Evolutionary conservation across 225 moss, liverwort and hornwort species (phyloP), one percentile per base, ranked within the genome.

Genomic region (Polytrichum formosum): DNA sequence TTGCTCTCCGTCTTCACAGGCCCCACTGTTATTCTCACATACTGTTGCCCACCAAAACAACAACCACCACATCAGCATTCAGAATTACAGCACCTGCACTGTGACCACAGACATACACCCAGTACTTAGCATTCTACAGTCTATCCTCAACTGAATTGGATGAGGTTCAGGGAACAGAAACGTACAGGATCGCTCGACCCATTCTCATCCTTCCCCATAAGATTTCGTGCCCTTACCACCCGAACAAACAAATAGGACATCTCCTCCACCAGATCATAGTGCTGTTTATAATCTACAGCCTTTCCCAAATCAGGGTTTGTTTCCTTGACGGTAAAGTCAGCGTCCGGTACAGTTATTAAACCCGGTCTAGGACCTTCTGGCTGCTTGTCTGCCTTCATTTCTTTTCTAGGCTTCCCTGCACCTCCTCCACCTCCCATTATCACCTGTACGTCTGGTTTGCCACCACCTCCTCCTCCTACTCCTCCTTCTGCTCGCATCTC

Each of bases 261-360:
- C 9, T 85, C 81, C 31, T 89, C 85, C 4, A 89, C 89, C 5
- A 89, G 86, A 64, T 89, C 89, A 71, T 79, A 89, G 64, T 89
- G 89, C 5, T 85, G 83, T 61, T 71, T 71, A 56, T 85, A 83
- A 59, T 89, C 85, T 26, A 89, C 80, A 54, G 83, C 83, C 30
- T 78, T 66, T 35, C 89, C 89, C 53, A 85, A 61, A 61, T 81
- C 82, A 20, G 76, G 78, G 59, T 71, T 76, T 6, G 85, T 83
- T 59, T 89, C 85, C 64, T 73, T 83, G 17, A 89, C 83, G 23
- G 79, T 74, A 56, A 85, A 89, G 65, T 89, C 81, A 9, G 73
- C 76, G 9, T 85, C 76, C 9, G 85, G 46, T 5, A 89, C 85
- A 5, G 76, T 76, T 54, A 78, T 61, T 7, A 75, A 56, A 69